Conservation (phyloP, 495 filamentous ascomycete species). For the Neurospora tetrasperma region DNA sequence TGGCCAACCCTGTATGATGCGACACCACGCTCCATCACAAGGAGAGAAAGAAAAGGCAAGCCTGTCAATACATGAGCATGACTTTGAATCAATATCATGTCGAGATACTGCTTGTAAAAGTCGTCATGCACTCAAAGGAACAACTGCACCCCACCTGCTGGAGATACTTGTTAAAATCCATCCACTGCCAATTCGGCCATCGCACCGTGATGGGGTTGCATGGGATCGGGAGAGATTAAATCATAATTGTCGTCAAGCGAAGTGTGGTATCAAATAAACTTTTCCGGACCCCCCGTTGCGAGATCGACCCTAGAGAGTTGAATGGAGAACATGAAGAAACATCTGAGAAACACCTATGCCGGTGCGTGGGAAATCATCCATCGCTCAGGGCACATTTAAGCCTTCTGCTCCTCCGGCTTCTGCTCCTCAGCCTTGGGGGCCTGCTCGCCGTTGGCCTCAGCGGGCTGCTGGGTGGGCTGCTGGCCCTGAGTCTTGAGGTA, state of each 20-base stretch:
- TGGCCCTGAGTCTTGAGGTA: conserved; percentile 67
- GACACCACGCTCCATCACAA: background rate
- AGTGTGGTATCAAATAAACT: conserved; percentile 36
- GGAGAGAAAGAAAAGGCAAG: conserved; percentile 9
- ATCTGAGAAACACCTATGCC: conserved; percentile 7
- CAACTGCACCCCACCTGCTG: conserved; percentile 9
- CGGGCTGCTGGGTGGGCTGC: conserved; percentile 24
- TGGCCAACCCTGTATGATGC: background rate
- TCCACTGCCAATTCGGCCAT: conserved; percentile 10
- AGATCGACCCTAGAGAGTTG: conserved; percentile 27
- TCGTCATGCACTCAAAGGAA: conserved; percentile 11
- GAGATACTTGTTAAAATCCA: conserved; percentile 16
- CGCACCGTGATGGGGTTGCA: background rate
- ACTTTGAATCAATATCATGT: conserved; percentile 20
- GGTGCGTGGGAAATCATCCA: conserved; percentile 4
- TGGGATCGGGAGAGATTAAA: conserved; percentile 22
- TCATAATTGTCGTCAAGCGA: conserved; percentile 27
- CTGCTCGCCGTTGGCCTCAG: conserved; percentile 20
- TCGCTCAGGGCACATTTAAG: conserved; percentile 22
- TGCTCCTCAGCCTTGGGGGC: conserved; percentile 42
- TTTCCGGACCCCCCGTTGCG: conserved; percentile 32
- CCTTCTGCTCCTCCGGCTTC: conserved; percentile 45
- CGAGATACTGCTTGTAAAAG: conserved; percentile 18
- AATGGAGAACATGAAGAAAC: conserved; percentile 17
- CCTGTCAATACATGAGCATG: conserved; percentile 25